phyloP scores from a whole-genome alignment of 495 filamentous ascomycete species.

The Tuber brumale region DNA sequence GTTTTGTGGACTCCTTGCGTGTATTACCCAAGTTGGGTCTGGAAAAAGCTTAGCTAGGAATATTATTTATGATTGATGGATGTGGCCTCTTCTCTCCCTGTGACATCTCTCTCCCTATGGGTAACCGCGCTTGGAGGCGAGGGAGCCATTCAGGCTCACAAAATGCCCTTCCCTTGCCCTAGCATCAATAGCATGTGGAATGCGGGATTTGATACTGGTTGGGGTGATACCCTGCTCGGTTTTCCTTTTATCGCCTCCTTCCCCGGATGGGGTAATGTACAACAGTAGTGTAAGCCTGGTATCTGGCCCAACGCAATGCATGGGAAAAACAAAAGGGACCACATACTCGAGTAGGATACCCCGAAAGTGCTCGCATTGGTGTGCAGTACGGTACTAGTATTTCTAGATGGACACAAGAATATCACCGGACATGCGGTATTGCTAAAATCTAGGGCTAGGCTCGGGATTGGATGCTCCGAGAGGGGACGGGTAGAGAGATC shows the following conservation, averaged over 20 bases:
- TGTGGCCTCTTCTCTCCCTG: not conserved
- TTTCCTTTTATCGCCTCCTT: not conserved
- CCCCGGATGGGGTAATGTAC: not conserved
- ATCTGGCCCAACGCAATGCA: not conserved
- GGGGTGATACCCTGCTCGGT: not conserved
- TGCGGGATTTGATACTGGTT: slow-evolving; percentile 3
- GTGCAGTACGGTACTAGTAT: not conserved
- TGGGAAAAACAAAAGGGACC: not conserved
- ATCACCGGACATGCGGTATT: not conserved
- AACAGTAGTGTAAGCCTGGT: not conserved
- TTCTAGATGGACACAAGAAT: not conserved
- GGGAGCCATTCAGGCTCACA: not conserved
- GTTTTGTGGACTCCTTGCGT: not conserved
- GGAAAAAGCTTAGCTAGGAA: not conserved
- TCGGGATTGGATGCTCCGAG: not conserved
- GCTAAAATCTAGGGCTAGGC: not conserved
- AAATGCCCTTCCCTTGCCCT: not conserved
- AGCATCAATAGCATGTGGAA: not conserved
- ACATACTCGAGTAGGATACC: not conserved
- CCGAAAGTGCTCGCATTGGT: not conserved
- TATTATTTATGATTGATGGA: not conserved
- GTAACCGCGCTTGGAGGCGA: not conserved
- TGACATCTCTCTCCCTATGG: not conserved
- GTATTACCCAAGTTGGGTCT: not conserved
- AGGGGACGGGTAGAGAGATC: not conserved